Evolutionary conservation across 2,329 filamentous ascomycete genomes (phyloP).

Genomic region (Emmonsia crescens): DNA sequence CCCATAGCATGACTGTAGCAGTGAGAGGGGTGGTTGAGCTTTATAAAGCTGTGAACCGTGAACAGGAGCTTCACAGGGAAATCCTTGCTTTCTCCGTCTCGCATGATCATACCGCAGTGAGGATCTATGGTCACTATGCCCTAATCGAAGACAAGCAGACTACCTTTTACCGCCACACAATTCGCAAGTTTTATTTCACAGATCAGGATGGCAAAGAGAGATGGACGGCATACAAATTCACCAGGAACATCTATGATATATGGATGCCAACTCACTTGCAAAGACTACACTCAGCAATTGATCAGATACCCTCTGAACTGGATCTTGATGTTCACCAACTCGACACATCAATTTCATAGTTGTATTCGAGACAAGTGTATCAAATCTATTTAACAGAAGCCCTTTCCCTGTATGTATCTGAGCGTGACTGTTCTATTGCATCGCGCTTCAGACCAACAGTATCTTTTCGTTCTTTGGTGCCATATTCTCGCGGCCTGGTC

Average conservation of each 20-base stretch:
- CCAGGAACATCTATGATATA: slow-evolving; percentile 25
- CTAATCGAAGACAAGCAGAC: slow-evolving; percentile 23
- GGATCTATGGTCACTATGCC: slow-evolving; percentile 35
- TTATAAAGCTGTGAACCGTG: too few species aligned
- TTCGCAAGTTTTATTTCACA: slow-evolving; percentile 24
- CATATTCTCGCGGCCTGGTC: slow-evolving; percentile 11
- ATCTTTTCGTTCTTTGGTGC: slow-evolving; percentile 19
- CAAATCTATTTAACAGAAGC: neutral
- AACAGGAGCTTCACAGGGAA: too few species aligned
- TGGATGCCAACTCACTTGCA: slow-evolving; percentile 18
- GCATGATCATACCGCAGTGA: too few species aligned
- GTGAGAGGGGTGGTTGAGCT: too few species aligned
- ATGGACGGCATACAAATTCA: slow-evolving; percentile 26
- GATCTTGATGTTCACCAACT: neutral
- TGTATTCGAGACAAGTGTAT: neutral
- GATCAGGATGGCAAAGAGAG: slow-evolving; percentile 23
- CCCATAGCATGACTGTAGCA: too few species aligned
- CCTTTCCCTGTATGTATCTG: neutral
- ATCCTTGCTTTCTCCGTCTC: too few species aligned
- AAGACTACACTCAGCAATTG: neutral
- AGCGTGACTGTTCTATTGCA: slow-evolving; percentile 17
- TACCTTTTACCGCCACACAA: slow-evolving; percentile 30
- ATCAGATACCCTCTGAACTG: neutral
- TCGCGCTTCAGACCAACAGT: slow-evolving; percentile 18
- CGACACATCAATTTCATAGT: neutral